phyloP scores from a whole-genome alignment of 2,329 filamentous ascomycete species.

The Trichoderma atroviride region DNA sequence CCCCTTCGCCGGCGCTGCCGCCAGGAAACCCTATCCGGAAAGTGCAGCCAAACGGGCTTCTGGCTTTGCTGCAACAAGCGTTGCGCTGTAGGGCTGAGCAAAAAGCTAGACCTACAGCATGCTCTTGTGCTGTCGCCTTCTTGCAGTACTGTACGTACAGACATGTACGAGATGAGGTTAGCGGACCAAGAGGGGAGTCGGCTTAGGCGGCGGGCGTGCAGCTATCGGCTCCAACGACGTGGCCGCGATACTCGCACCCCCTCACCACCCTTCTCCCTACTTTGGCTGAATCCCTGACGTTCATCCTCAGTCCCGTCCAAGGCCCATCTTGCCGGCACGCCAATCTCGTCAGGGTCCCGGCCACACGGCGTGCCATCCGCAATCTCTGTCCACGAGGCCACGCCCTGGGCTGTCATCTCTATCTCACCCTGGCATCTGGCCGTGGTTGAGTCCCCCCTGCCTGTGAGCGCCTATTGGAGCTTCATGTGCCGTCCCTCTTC shows the following conservation, averaged over 20 bases:
- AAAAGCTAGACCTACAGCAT: not conserved
- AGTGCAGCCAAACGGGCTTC: constrained; percentile 1
- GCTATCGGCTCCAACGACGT: constrained; percentile 1
- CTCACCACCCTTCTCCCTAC: constrained; percentile 1
- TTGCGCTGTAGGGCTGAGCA: constrained; percentile 28
- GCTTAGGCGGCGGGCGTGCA: not conserved
- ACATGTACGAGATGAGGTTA: not conserved
- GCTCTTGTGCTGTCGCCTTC: constrained; percentile 7
- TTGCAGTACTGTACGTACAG: not conserved
- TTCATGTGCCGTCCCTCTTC: constrained; percentile 2
- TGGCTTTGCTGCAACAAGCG: constrained; percentile 1
- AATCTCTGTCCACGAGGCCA: constrained; percentile 28
- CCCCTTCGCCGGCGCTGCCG: constrained; percentile 16
- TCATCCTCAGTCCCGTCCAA: constrained; percentile 25
- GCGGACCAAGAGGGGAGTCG: not conserved
- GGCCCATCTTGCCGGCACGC: constrained; percentile 28
- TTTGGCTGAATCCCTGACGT: constrained; percentile 24
- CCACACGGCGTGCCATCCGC: constrained; percentile 25
- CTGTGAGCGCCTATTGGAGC: constrained; percentile 17
- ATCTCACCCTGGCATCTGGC: constrained; percentile 6
- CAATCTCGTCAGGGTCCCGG: constrained; percentile 27
- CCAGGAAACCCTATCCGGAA: constrained; percentile 19
- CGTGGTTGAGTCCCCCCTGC: constrained; percentile 4
- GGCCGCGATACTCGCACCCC: constrained; percentile 20
- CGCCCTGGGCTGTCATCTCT: constrained; percentile 24